Conservation (phyloP, 345 rosid genomes). For the Sisymbrium irio region DNA sequence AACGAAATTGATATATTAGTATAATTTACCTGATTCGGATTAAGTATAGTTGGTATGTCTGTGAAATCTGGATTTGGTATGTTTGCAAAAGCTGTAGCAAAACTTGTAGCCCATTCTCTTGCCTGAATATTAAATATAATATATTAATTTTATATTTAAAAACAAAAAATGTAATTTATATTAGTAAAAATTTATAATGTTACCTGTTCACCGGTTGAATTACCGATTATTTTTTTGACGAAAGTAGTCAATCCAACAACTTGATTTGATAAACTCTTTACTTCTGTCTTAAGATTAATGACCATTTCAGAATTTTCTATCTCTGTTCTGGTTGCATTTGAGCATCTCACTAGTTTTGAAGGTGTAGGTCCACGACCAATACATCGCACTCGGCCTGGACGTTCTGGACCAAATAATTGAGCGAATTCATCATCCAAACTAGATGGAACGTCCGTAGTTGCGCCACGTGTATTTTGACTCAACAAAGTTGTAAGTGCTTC, state of each 20-base stretch:
- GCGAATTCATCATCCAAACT: constrained; percentile 13
- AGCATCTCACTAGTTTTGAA: neutral
- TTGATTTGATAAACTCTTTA: neutral
- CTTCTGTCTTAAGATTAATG: neutral
- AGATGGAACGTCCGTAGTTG: neutral
- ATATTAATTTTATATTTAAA: neutral
- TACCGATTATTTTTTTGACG: neutral
- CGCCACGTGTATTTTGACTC: neutral
- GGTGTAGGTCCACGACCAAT: constrained; percentile 2
- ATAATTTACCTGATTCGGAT: too few species aligned
- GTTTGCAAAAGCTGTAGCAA: neutral
- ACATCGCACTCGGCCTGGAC: neutral
- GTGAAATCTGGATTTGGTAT: neutral
- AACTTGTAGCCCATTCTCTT: neutral
- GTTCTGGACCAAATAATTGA: constrained; percentile 8
- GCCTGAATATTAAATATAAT: neutral
- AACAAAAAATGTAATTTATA: neutral
- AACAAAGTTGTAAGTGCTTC: neutral
- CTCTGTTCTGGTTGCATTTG: neutral
- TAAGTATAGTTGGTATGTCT: neutral
- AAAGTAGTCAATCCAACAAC: neutral
- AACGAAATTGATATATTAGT: too few species aligned
- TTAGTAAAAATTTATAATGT: too few species aligned
- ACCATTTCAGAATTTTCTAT: neutral
- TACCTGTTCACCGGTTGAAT: neutral